These are phyloP conservation scores for Fraxinus nigra DNA, from an alignment of 305 asterid genomes.

Conservation along the genomic window DNA sequence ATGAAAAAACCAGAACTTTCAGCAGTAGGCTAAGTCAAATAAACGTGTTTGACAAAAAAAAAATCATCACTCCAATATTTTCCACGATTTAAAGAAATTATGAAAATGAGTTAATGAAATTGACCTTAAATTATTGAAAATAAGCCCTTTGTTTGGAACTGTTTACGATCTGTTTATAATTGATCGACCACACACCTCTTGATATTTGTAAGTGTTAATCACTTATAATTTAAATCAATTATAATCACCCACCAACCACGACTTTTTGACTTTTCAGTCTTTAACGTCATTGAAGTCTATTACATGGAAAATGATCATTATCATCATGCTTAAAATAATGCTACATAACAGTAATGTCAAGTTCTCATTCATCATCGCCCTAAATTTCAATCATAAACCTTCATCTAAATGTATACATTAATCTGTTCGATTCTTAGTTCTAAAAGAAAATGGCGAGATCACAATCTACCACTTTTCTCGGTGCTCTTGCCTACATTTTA, in stretches of 20 bases:
- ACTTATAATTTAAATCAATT: neutral
- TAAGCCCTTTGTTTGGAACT: neutral
- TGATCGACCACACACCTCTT: neutral
- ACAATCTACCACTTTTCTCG: neutral
- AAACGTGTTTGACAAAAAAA: neutral
- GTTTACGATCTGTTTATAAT: neutral
- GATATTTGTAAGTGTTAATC: neutral
- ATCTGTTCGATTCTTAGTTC: neutral
- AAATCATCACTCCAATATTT: neutral
- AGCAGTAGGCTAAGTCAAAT: neutral
- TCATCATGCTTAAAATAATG: neutral
- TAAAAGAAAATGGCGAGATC: neutral
- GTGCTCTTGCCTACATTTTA: neutral
- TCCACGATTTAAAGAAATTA: neutral
- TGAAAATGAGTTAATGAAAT: neutral
- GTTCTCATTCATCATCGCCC: neutral
- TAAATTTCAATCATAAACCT: constrained; percentile 14
- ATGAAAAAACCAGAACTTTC: neutral
- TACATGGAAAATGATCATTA: neutral
- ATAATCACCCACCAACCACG: neutral
- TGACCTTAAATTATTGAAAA: neutral
- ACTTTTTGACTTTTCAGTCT: neutral
- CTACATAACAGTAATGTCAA: neutral
- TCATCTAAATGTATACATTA: neutral
- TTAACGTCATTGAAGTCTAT: neutral